Evolutionary conservation across 116 monocot genomes (phyloP).

Genomic region (Trichopus zeylanicus): DNA sequence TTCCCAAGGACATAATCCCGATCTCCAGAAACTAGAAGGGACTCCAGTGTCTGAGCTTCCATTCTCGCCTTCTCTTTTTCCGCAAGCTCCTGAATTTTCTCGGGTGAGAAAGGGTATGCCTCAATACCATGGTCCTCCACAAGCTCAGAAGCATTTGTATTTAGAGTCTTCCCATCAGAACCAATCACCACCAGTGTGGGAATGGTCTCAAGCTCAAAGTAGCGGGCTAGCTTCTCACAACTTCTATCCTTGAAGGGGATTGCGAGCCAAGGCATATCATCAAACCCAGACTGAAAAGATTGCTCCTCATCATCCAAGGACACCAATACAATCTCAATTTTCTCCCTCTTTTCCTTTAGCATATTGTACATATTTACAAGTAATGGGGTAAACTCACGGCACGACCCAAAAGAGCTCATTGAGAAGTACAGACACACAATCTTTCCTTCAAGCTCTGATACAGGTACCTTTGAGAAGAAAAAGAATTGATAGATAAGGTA

Average conservation of each 20-base stretch:
- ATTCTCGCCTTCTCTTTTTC: conserved; percentile 26
- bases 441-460: conserved; percentile 58
- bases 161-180: conserved; percentile 58
- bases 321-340: conserved; percentile 47
- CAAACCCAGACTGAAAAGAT: conserved; percentile 15
- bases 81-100: conserved; percentile 32
- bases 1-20: conserved; percentile 50
- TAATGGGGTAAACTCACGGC: conserved; percentile 27
- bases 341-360: conserved; percentile 39
- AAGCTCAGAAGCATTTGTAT: conserved; percentile 29
- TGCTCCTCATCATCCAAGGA: conserved; percentile 29
- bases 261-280: conserved; percentile 55
- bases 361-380: conserved; percentile 32
- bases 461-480: conserved; percentile 32
- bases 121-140: conserved; percentile 43
- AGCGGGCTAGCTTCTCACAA: conserved; percentile 31
- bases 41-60: conserved; percentile 49
- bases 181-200: conserved; percentile 53
- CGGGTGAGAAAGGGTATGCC: conserved; percentile 41
- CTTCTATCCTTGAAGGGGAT: conserved; percentile 52
- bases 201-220: conserved; percentile 39
- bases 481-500: background rate
- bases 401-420: conserved; percentile 12
- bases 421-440: conserved; percentile 45
- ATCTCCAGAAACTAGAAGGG: conserved; percentile 42